Conservation (phyloP, 441 rosid species). For the Raphanus hybrid region DNA sequence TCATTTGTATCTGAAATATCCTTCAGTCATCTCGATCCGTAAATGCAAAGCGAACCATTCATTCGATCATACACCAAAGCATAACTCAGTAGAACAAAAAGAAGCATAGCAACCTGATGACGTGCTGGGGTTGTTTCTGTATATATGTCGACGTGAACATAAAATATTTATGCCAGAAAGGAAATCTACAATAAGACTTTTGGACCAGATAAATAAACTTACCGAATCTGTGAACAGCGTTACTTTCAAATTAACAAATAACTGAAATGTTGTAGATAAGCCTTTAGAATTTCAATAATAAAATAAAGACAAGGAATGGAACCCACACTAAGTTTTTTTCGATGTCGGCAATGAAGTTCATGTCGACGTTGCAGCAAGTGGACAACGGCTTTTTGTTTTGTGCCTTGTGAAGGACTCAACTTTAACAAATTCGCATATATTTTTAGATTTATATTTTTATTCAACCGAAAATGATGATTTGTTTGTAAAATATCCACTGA, state of each 20-base stretch:
- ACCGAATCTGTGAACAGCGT: conserved; percentile 1
- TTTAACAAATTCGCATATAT: not conserved
- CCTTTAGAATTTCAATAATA: not conserved
- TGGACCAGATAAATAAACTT: not conserved
- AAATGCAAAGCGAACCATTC: not conserved
- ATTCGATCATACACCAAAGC: not conserved
- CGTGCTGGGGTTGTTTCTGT: not conserved
- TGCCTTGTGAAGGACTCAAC: not conserved
- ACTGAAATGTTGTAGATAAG: not conserved
- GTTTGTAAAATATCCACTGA: conserved; percentile 3
- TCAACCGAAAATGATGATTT: not conserved
- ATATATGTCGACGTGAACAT: not conserved
- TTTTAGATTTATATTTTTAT: not conserved
- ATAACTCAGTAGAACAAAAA: not conserved
- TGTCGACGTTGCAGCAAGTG: not conserved
- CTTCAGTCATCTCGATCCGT: not conserved
- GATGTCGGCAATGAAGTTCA: not conserved
- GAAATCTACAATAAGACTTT: not conserved
- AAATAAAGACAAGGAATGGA: not conserved
- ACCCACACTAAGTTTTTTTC: not conserved
- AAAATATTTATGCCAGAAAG: not conserved
- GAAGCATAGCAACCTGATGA: not conserved
- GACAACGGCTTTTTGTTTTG: not conserved
- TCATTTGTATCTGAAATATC: not conserved
- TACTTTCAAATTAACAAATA: not conserved